Evolutionary conservation across 2,329 filamentous ascomycete species (phyloP).

Genomic region (Hymenoscyphus fructigenus): DNA sequence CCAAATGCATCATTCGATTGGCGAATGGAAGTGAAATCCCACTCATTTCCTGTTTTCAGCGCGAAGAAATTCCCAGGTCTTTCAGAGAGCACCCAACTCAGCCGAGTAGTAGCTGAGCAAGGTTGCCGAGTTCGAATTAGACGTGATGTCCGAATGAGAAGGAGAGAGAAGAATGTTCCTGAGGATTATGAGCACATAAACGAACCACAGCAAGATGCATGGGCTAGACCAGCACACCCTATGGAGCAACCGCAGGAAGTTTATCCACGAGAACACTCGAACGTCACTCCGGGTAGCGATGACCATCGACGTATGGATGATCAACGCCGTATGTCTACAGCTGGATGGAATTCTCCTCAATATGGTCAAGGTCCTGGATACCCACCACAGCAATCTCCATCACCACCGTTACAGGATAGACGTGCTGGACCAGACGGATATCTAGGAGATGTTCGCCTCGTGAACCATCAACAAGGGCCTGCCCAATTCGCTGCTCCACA

Average conservation of each 20-base stretch:
- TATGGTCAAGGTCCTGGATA: background rate
- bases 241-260: conserved; percentile 25
- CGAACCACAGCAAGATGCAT: conserved; percentile 54
- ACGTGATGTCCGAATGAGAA: conserved; percentile 89
- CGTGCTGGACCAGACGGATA: conserved; percentile 32
- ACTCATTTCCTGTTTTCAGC: conserved; percentile 84
- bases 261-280: conserved; percentile 11
- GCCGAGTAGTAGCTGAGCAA: conserved; percentile 90
- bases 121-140: conserved; percentile 95
- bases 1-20: conserved; percentile 66
- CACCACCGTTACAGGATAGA: background rate
- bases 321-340: conserved; percentile 46
- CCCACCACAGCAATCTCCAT: background rate
- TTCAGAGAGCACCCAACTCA: conserved; percentile 83
- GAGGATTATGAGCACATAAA: conserved; percentile 48
- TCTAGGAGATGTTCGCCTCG: conserved; percentile 31
- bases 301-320: conserved; percentile 12
- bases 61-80: conserved; percentile 98
- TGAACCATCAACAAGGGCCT: background rate
- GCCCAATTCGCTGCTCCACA: conserved; percentile 21
- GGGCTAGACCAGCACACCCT: conserved; percentile 40
- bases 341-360: conserved; percentile 39
- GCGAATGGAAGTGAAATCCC: conserved; percentile 85
- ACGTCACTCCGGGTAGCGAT: conserved; percentile 24
- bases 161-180: conserved; percentile 69